Base-by-base conservation (phyloP, 208 protist genomes). In the Eutreptiella sp. region DNA sequence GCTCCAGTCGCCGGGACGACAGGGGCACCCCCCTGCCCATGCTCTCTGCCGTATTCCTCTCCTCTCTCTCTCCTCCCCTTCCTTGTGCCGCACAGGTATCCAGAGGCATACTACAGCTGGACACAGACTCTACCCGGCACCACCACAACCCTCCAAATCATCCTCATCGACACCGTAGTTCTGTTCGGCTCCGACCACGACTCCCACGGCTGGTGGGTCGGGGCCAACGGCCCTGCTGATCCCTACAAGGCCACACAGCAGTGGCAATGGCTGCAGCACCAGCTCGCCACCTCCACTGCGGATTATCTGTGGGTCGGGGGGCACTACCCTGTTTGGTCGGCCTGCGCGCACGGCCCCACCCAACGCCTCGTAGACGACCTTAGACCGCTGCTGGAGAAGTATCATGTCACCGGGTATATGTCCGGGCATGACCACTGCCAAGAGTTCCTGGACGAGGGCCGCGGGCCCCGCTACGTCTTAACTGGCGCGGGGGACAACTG, bases 41-140 rank as follows among this genome's bases (percentile, higher is more conserved):
- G n/a, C n/a, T n/a, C n/a, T n/a, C n/a, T n/a, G n/a, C n/a, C n/a
- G n/a, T n/a, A n/a, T n/a, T n/a, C n/a, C n/a, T n/a, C n/a, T n/a
- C n/a, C n/a, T n/a, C n/a, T n/a, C n/a, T n/a, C n/a, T n/a, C n/a
- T n/a, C n/a, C n/a, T n/a, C n/a, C n/a, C n/a, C n/a, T n/a, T n/a
- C n/a, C n/a, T n/a, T n/a, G n/a, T n/a, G n/a, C n/a, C n/a, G n/a
- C n/a, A n/a, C n/a, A n/a, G n/a, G n/a, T n/a, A n/a, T n/a, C n/a
- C n/a, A n/a, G n/a, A n/a, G n/a, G n/a, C n/a, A 9, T 48, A 48
- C 43, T 48, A 48, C 43, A 48, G 19, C 43, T 48, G n/a, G 19
- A n/a, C n/a, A 16, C 23, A 48, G 43, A 33, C 43, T 23, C 28
- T 48, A 16, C 23, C 21, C 9, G 21, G n/a, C n/a, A 48, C n/a